These are phyloP conservation scores for Salix purpurea DNA, from an alignment of 345 rosid genomes.

Conservation along the genomic window DNA sequence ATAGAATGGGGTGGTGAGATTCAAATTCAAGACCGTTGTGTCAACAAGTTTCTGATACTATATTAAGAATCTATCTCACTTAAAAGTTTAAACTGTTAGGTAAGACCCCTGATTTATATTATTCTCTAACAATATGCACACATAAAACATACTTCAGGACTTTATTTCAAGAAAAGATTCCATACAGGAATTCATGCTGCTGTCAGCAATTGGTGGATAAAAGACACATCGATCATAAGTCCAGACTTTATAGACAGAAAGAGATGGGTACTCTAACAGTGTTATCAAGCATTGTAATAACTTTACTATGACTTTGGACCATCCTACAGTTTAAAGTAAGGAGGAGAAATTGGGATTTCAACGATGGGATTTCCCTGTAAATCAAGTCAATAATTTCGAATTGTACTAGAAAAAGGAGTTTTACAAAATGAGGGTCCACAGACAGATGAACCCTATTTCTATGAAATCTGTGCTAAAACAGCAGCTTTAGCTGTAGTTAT, in stretches of 20 bases:
- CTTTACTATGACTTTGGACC: too few relatives aligned
- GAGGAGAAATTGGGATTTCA: too few relatives aligned
- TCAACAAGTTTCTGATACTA: too few relatives aligned
- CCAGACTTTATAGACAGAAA: background rate
- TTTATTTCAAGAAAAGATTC: background rate
- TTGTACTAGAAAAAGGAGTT: background rate
- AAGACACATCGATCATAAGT: background rate
- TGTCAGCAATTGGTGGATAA: background rate
- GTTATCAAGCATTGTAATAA: too few relatives aligned
- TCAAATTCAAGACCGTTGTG: too few relatives aligned
- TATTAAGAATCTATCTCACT: too few relatives aligned
- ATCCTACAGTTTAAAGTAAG: too few relatives aligned
- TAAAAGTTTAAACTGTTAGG: too few relatives aligned
- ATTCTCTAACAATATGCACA: too few relatives aligned
- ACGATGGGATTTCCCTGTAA: background rate
- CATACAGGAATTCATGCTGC: background rate
- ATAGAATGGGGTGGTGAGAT: too few relatives aligned
- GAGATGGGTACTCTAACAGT: too few relatives aligned
- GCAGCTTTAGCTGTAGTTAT: slow-evolving; percentile 13
- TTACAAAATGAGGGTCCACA: background rate
- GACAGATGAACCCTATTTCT: background rate
- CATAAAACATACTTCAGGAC: background rate
- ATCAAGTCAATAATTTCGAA: background rate
- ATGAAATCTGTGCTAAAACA: slow-evolving; percentile 4
- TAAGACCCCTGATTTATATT: too few relatives aligned